Evolutionary conservation across 2,329 filamentous ascomycete genomes (phyloP).

Genomic region (Ambrosiella xylebori): DNA sequence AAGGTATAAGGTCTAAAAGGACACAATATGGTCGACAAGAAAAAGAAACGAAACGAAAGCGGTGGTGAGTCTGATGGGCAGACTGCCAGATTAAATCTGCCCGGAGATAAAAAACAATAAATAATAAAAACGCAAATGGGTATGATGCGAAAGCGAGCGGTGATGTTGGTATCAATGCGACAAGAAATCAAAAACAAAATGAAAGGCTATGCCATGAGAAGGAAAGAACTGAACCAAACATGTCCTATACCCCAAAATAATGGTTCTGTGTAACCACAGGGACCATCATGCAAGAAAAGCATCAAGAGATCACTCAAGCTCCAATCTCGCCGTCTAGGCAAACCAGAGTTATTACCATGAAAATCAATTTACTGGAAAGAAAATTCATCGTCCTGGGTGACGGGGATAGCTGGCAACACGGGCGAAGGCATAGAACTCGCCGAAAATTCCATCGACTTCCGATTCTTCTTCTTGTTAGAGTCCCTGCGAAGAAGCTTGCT

Average conservation of each 20-base stretch:
- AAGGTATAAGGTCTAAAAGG: slow-evolving; percentile 1
- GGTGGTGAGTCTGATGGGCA: neutral
- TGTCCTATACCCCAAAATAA: neutral
- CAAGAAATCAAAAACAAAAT: neutral
- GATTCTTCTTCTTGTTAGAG: slow-evolving; percentile 4
- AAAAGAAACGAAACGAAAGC: neutral
- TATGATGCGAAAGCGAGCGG: slow-evolving; percentile 4
- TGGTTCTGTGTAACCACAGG: neutral
- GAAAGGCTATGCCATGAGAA: neutral
- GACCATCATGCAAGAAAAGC: too few species aligned
- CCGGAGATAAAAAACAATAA: neutral
- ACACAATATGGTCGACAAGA: neutral
- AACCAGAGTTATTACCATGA: neutral
- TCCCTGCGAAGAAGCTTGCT: slow-evolving; percentile 9
- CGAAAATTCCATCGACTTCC: neutral
- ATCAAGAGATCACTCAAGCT: neutral
- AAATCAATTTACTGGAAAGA: neutral
- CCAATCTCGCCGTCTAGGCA: neutral
- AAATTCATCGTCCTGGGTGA: slow-evolving; percentile 6
- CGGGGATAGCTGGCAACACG: slow-evolving; percentile 9
- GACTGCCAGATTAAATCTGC: neutral
- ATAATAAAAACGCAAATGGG: slow-evolving; percentile 6
- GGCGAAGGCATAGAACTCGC: slow-evolving; percentile 2
- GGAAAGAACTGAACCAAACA: too few species aligned
- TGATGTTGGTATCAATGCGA: slow-evolving; percentile 8